Evolutionary conservation across 805 yeast genomes (phyloP), one percentile per base, ranked within the genome.

Genomic region (Yarrowia hollandica): DNA sequence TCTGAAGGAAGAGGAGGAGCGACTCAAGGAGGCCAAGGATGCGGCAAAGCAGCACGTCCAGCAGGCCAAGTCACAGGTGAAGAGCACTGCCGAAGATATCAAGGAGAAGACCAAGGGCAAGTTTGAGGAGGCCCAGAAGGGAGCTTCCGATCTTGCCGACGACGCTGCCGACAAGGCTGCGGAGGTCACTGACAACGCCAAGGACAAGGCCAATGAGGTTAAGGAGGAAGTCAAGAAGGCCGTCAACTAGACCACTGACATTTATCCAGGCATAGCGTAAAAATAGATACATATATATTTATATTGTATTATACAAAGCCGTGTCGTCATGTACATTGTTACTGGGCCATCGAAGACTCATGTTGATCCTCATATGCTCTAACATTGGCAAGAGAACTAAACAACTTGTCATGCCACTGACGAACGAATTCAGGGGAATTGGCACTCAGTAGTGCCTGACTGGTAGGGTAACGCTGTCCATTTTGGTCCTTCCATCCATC

Each of bases 1-100:
- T 14, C 68, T 80, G 52, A 70, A 72, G 41, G 76, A 75, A 31
- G 81, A 79, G 66, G 75, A 72, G 62, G 71, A 69, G 58, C 71
- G 75, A 14, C 44, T 48, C 11, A 33, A 33, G 39, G 39, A 48
- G 22, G n/a, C 22, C 30, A 48, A 48, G 39, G 39, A 25, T 4
- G 30, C 21, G 7, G 39, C 55, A 22, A n/a, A 48, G 38, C 4
- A 31, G 22, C 19, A 21, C 6, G 39, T 16, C 39, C n/a, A 33
- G 15, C 22, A 48, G 38, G n/a, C 15, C 39, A 48, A 48, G 55
- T 6, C 14, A 15, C 10, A 22, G 33, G 39, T 12, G 16, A 48
- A 48, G 39, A 48, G 55, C 55, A 31, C 55, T 10, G 39, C 55
- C 18, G 55, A 48, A 16, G 30, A 30, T 3, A 48, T 48, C 55